Conservation (phyloP, 2,329 filamentous ascomycete genomes). For the Diaporthe nobilis region DNA sequence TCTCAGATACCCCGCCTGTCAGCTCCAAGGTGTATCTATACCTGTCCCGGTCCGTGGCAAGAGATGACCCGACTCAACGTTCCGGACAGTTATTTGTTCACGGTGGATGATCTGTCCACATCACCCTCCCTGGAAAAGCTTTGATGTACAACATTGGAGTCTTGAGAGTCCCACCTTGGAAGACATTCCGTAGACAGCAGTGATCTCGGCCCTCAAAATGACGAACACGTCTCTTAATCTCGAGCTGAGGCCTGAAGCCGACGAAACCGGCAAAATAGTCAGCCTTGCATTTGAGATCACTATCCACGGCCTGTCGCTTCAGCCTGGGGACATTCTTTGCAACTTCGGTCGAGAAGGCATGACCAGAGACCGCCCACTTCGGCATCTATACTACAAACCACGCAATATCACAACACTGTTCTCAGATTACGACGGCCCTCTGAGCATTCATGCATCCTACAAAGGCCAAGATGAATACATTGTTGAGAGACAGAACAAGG, state of each 20-base stretch:
- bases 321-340: slow-evolving; percentile 9
- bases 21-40: background rate
- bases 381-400: slow-evolving; percentile 3
- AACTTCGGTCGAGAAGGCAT: background rate
- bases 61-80: background rate
- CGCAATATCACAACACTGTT: background rate
- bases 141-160: background rate
- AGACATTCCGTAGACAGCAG: background rate
- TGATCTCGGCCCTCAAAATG: slow-evolving; percentile 7
- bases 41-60: too few species aligned
- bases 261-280: background rate
- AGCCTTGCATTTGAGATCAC: background rate
- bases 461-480: background rate
- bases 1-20: background rate
- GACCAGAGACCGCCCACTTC: background rate
- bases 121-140: too few species aligned
- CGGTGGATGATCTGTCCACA: background rate
- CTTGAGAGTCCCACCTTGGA: background rate
- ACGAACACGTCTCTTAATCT: background rate
- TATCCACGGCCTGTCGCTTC: background rate
- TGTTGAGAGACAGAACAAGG: background rate
- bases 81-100: too few species aligned
- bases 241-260: slow-evolving; percentile 3
- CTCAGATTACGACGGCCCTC: background rate
- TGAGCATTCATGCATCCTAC: background rate